A percentile compares a stretch with the other conserved stretches of the same genome.
Conservation (phyloP, 129 eudicot species). For the Dittrichia graveolens region DNA sequence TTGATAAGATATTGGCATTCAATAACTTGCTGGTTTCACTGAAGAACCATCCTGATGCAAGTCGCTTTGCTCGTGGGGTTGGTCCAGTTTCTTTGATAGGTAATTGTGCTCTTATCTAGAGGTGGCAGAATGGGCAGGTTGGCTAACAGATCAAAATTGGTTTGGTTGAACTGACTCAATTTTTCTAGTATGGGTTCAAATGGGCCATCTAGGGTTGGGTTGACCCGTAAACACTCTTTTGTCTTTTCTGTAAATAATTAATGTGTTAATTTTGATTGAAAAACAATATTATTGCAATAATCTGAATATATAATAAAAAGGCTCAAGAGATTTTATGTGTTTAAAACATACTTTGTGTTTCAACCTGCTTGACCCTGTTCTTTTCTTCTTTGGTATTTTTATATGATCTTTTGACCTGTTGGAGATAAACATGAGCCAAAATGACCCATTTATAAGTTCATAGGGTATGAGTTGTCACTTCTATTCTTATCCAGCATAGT, state of each 20-base stretch:
- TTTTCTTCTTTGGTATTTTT: neutral
- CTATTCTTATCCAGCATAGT: slow-evolving; percentile 1
- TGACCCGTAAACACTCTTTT: neutral
- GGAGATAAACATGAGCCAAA: neutral
- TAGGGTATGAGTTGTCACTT: neutral
- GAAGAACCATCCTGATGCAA: slow-evolving; percentile 81
- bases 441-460: slow-evolving; percentile 1
- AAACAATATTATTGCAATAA: neutral
- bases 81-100: slow-evolving; percentile 82
- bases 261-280: neutral
- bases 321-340: neutral
- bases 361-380: neutral
- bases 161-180: neutral
- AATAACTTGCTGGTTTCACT: slow-evolving; percentile 65
- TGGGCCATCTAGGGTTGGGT: neutral
- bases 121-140: neutral
- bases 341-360: neutral
- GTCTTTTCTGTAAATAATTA: neutral
- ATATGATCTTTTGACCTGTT: neutral
- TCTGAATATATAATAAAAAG: neutral
- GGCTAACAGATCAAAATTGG: slow-evolving; percentile 4
- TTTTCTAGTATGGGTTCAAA: neutral
- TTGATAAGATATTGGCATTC: slow-evolving; percentile 73
- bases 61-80: slow-evolving; percentile 84
- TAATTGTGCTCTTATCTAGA: slow-evolving; percentile 33